Base-by-base conservation (phyloP, 345 rosid species). In the Populus davidiana region DNA sequence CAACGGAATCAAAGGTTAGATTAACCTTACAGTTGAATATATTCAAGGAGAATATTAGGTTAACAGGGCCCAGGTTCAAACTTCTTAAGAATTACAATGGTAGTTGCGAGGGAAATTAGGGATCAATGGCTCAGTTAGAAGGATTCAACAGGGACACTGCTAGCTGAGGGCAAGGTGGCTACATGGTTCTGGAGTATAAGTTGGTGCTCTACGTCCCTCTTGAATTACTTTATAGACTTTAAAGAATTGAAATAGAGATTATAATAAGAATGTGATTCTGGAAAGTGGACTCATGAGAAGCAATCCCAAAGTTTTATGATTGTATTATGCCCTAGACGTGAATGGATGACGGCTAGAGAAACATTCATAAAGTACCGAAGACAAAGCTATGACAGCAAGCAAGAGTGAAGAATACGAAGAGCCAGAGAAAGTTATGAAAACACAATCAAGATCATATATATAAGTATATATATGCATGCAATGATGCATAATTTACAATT, bases 381-480 rank as follows among this genome's bases (percentile, higher is more conserved):
- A 73, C 21, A 16, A 6, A 1, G 17, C 20, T 39, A 36, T 54
- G 75, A 20, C 11, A 62, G 29, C 17, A 63, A 20, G 59, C n/a
- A 41, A 43, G 31, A 47, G 50, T 31, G 16, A 44, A 35, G 17
- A 49, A n/a, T 21, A 6, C 20, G 62, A 47, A 27, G 49, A 61
- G 70, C 70, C 44, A 33, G 27, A 64, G 66, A 70, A 65, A 72
- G 23, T 62, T 12, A 27, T 69, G 56, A 23, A 50, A 29, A 61
- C 17, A 35, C 20, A 64, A 41, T 41, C 2, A 41, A 70, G 38
- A 67, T 54, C 41, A 65, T 69, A 67, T 20, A 67, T 20, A 35
- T 44, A 66, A 67, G 65, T 76, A 25, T 18, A 47, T 31, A 71
- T 64, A 77, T 72, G 77, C 74, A 77, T 67, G 75, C 69, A 81